Evolutionary conservation across 1,284 basidiomycete species (phyloP).

Genomic region (Pisolithus thermaeus): DNA sequence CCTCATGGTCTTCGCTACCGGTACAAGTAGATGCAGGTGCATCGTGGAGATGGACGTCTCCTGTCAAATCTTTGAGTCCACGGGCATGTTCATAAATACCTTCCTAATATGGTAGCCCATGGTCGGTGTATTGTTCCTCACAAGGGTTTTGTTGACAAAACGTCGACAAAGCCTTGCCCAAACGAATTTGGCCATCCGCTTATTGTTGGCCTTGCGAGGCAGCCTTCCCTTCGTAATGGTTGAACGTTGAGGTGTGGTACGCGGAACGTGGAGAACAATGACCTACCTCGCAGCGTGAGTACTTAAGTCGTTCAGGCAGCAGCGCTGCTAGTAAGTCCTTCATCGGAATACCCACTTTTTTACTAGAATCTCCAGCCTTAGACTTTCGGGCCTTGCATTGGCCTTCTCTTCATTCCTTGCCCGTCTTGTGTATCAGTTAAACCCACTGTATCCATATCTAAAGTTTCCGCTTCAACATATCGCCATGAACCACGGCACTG

Average conservation of each 20-base stretch:
- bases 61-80: background rate
- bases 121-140: background rate
- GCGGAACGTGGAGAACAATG: background rate
- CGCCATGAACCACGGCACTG: conserved; percentile 52
- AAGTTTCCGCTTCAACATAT: background rate
- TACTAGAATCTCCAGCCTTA: background rate
- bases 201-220: conserved; percentile 1
- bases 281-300: background rate
- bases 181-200: conserved; percentile 5
- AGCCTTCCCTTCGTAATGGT: background rate
- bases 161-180: background rate
- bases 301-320: background rate
- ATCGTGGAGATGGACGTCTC: background rate
- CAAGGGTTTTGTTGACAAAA: background rate
- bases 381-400: background rate
- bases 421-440: background rate
- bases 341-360: background rate
- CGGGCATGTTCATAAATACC: background rate
- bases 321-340: background rate
- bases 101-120: background rate
- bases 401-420: background rate
- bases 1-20: background rate
- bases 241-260: background rate
- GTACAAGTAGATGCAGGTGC: background rate
- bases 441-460: background rate